Conservation (phyloP, 2,329 filamentous ascomycete species). For the Epichloe uncinata region DNA sequence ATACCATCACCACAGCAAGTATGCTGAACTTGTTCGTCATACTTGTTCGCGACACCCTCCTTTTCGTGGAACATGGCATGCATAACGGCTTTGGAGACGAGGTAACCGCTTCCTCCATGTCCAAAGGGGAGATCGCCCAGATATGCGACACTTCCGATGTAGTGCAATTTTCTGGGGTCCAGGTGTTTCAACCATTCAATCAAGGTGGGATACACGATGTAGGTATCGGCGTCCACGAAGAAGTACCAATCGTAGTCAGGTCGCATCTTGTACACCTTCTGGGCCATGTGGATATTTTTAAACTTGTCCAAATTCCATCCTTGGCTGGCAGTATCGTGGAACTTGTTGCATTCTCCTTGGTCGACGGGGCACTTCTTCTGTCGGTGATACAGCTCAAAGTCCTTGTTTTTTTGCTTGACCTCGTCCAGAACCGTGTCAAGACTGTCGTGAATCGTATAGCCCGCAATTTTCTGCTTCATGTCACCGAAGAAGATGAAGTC, state of each 20-base stretch:
- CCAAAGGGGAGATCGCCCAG: slow-evolving; percentile 31
- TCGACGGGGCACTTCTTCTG: slow-evolving; percentile 32
- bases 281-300: slow-evolving; percentile 47
- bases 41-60: slow-evolving; percentile 31
- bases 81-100: slow-evolving; percentile 39
- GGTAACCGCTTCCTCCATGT: slow-evolving; percentile 43
- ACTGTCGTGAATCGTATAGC: slow-evolving; percentile 31
- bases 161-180: slow-evolving; percentile 29
- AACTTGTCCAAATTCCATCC: slow-evolving; percentile 47
- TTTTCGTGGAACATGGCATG: slow-evolving; percentile 27
- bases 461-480: slow-evolving; percentile 33
- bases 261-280: slow-evolving; percentile 36
- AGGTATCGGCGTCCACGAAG: slow-evolving; percentile 46
- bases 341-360: slow-evolving; percentile 30
- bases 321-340: slow-evolving; percentile 14
- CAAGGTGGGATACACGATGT: slow-evolving; percentile 40
- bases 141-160: slow-evolving; percentile 36
- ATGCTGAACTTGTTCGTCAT: slow-evolving; percentile 26
- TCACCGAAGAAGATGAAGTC: slow-evolving; percentile 47
- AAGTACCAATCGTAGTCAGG: slow-evolving; percentile 45
- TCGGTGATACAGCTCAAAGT: slow-evolving; percentile 36
- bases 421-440: slow-evolving; percentile 30
- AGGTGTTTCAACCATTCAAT: slow-evolving; percentile 33
- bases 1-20: slow-evolving; percentile 41
- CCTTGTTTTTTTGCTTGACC: slow-evolving; percentile 29